Conservation (phyloP, 2,329 filamentous ascomycete species). For the Aspergillus thermomutatus region DNA sequence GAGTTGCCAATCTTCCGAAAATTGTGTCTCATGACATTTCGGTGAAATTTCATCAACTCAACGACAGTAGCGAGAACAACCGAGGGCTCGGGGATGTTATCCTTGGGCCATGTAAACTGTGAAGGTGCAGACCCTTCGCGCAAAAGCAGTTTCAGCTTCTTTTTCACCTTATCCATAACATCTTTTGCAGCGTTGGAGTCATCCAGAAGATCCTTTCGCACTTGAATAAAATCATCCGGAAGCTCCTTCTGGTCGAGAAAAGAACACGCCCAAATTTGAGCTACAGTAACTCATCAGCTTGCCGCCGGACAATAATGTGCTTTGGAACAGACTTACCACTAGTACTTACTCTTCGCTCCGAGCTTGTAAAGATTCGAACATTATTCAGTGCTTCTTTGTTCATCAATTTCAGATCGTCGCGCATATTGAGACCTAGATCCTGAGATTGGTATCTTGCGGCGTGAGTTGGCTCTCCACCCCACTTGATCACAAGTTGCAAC, state of each 20-base stretch:
- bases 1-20: constrained; percentile 72
- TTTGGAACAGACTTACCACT: constrained; percentile 52
- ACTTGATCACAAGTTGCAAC: constrained; percentile 95
- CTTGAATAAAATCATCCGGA: constrained; percentile 77
- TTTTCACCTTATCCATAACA: constrained; percentile 99
- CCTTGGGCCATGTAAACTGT: constrained; percentile 94
- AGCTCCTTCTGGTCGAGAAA: constrained; percentile 87
- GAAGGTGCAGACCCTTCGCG: constrained; percentile 90
- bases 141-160: constrained; percentile 91
- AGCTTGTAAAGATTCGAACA: constrained; percentile 92
- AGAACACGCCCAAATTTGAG: constrained; percentile 89
- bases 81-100: constrained; percentile 89
- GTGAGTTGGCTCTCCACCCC: constrained; percentile 97
- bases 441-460: constrained; percentile 94
- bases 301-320: neutral
- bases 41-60: constrained; percentile 96
- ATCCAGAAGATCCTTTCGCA: constrained; percentile 91
- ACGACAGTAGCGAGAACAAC: constrained; percentile 90
- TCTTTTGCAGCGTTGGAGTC: constrained; percentile 98
- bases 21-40: constrained; percentile 91
- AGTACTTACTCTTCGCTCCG: constrained; percentile 87
- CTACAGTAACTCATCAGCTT: constrained; percentile 36
- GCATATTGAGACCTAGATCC: constrained; percentile 91
- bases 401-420: constrained; percentile 88
- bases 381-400: constrained; percentile 90